phyloP scores from a whole-genome alignment of 2,329 filamentous ascomycete genomes.

The Pezicula rhizophila region DNA sequence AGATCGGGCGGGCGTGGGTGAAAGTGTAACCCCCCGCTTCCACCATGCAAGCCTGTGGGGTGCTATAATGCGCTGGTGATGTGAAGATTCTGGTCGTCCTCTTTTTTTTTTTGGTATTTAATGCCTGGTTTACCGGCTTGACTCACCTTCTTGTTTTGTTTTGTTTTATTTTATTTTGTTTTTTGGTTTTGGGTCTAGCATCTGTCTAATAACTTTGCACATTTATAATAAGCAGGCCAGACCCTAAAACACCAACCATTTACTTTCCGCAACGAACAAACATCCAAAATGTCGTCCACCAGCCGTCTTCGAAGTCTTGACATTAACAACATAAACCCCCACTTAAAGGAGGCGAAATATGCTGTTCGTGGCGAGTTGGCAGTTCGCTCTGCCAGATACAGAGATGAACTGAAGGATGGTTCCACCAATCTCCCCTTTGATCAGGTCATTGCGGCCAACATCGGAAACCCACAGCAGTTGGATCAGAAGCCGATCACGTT shows the following conservation, averaged over 20 bases:
- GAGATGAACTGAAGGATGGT: constrained; percentile 61
- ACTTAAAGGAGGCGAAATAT: constrained; percentile 84
- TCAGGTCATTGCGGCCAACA: constrained; percentile 93
- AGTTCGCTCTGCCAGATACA: constrained; percentile 86
- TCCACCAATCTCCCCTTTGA: constrained; percentile 66
- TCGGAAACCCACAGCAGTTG: constrained; percentile 97
- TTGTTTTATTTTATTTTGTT: too few relatives aligned
- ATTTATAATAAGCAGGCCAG: too few relatives aligned
- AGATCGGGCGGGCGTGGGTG: not conserved
- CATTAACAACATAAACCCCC: constrained; percentile 85
- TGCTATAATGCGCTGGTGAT: not conserved
- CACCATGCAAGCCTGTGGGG: constrained; percentile 1
- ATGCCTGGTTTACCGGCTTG: too few relatives aligned
- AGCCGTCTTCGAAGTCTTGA: constrained; percentile 49
- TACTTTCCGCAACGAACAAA: not conserved
- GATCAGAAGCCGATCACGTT: constrained; percentile 99
- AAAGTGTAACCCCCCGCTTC: not conserved
- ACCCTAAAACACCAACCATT: too few relatives aligned
- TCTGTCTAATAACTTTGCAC: too few relatives aligned
- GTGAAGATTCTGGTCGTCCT: not conserved
- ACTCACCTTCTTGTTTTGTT: too few relatives aligned
- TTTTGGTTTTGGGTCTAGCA: too few relatives aligned
- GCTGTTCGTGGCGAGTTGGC: constrained; percentile 95
- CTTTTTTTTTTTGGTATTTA: too few relatives aligned
- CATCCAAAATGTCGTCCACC: constrained; percentile 29